phyloP scores from a whole-genome alignment of 108 stramenopile species.

The Seminavis robusta region DNA sequence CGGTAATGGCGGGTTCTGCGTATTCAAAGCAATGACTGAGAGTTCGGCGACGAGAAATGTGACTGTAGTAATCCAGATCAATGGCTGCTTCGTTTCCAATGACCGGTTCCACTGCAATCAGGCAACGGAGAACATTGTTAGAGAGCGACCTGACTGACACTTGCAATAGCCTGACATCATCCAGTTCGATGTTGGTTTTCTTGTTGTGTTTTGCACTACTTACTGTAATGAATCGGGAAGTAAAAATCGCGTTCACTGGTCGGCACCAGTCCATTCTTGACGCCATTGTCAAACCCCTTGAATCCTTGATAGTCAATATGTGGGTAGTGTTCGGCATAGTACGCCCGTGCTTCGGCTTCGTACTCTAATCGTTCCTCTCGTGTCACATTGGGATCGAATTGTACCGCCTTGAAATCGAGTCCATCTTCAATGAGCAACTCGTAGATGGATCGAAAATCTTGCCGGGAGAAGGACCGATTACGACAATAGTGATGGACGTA shows the following conservation, averaged over 20 bases:
- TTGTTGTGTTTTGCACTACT: neutral
- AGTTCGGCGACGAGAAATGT: slow-evolving; percentile 15
- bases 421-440: slow-evolving; percentile 21
- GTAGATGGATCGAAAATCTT: slow-evolving; percentile 31
- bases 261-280: too few species aligned
- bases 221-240: slow-evolving; percentile 37
- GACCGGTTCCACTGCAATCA: slow-evolving; percentile 36
- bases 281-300: slow-evolving; percentile 10
- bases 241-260: too few species aligned
- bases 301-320: slow-evolving; percentile 28
- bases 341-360: slow-evolving; percentile 28
- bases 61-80: slow-evolving; percentile 27
- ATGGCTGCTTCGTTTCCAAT: slow-evolving; percentile 34
- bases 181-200: too few species aligned
- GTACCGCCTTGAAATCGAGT: slow-evolving; percentile 27
- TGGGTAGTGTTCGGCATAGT: slow-evolving; percentile 18
- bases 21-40: slow-evolving; percentile 6
- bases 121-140: too few species aligned
- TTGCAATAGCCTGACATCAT: neutral
- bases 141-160: too few species aligned
- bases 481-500: slow-evolving; percentile 28
- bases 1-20: slow-evolving; percentile 11
- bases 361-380: slow-evolving; percentile 16
- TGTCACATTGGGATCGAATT: slow-evolving; percentile 18
- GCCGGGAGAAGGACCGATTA: neutral